Percentiles rank a stretch among this genome's conserved stretches.
Evolutionary conservation across 177 flowering plant species (phyloP).

Genomic region (Vitis hybrid): DNA sequence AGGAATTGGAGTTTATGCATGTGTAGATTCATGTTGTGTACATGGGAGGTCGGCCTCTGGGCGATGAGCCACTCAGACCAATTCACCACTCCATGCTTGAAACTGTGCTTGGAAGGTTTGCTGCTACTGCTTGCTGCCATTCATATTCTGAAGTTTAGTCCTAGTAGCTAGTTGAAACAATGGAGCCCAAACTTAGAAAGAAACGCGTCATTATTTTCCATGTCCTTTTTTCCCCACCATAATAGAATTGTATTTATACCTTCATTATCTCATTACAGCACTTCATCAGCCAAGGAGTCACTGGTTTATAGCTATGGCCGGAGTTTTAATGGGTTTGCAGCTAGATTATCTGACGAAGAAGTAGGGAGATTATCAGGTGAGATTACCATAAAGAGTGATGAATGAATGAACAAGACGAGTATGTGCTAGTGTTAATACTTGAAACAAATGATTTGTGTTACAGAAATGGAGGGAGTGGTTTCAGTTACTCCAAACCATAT

Average conservation of each 20-base stretch:
- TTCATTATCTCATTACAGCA: slow-evolving; percentile 18
- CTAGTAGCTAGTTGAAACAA: neutral
- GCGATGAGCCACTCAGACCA: slow-evolving; percentile 8
- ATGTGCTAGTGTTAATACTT: no score
- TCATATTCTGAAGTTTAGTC: no score
- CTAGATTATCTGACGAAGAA: slow-evolving; percentile 41
- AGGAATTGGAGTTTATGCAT: neutral
- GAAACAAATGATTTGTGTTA: neutral
- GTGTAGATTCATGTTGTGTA: slow-evolving; percentile 37
- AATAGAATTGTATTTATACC: neutral
- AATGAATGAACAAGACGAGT: no score
- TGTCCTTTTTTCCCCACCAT: neutral
- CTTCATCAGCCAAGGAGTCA: slow-evolving; percentile 30
- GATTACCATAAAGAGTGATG: neutral
- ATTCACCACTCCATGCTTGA: slow-evolving; percentile 36
- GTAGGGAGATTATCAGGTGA: slow-evolving; percentile 35
- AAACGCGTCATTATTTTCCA: neutral
- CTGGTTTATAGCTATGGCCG: slow-evolving; percentile 41
- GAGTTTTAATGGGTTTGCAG: slow-evolving; percentile 58
- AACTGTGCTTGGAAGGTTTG: slow-evolving; percentile 41
- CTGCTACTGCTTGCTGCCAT: no score
- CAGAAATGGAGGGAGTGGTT: slow-evolving; percentile 41
- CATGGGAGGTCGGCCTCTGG: slow-evolving; percentile 37
- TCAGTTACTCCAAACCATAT: slow-evolving; percentile 33
- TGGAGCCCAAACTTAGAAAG: neutral